Base-by-base conservation (phyloP, 257 asterid genomes). In the Orobanche coerulescens region DNA sequence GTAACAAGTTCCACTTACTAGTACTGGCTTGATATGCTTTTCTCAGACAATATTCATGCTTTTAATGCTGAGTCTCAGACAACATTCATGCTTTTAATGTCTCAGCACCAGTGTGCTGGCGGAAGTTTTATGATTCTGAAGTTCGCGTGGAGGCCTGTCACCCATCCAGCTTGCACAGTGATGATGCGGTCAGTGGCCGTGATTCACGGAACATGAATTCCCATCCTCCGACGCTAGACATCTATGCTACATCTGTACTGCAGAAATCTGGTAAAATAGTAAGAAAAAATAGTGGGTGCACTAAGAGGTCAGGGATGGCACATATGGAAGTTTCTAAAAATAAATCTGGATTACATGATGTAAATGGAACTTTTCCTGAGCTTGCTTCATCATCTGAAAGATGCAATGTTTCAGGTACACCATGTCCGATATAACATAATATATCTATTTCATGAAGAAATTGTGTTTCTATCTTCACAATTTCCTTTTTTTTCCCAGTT, bases 251-350 rank as follows among this genome's bases (percentile, higher is more conserved):
- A 65, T 73, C 61, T 67, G 43, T 40, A 66, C 57, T 65, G 22
- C 86, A 64, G 58, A 86, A 68, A 49, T 64, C 81, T 72, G 74
- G 81, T 68, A 84, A 81, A 64, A 60, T 79, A 56, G 73, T 75
- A 34, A 80, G 89, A 72, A 73, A 69, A 19, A 80, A 66, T 69
- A 61, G 69, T 73, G 75, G 80, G 64, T 65, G 58, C 76, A 56
- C 71, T 67, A 89, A 84, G 83, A 82, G 81, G 64, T 77, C 87
- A 57, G 73, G 95, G 79, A 68, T 71, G 67, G 69, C 64, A 23
- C 79, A 73, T 53, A 55, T 73, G 73, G 87, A 82, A 53, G 64
- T 67, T 60, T 74, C 85, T 52, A 53, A 71, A 60, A 23, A 64
- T 60, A 83, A 77, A 73, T 36, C 69, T 59, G 87, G 79, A 61